Evolutionary conservation across 148 eudicot species (phyloP).

Genomic region (Mesembryanthemum crystallinum): DNA sequence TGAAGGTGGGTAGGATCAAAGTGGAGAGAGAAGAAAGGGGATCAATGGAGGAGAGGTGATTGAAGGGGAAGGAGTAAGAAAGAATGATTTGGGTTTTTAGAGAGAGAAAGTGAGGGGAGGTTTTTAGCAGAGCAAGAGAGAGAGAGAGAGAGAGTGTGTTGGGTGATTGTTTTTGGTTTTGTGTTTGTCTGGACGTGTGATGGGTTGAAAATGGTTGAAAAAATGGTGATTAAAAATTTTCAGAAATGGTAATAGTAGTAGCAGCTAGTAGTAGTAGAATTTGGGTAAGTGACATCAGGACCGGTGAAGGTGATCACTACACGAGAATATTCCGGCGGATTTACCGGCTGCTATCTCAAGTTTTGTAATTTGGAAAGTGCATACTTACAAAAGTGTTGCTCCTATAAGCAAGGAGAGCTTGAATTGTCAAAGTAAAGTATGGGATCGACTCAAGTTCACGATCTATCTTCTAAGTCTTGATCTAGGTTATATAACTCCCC

Average conservation of each 20-base stretch:
- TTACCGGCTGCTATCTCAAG: background rate
- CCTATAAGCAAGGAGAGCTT: too few species aligned
- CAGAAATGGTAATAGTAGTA: background rate
- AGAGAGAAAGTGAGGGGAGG: background rate
- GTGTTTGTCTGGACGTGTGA: conserved; percentile 12
- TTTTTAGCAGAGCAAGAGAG: background rate
- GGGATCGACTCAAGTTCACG: too few species aligned
- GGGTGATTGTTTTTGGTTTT: conserved; percentile 4
- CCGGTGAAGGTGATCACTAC: background rate
- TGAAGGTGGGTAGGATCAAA: background rate
- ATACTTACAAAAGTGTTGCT: too few species aligned
- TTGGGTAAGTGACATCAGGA: background rate
- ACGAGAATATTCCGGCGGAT: conserved; percentile 15
- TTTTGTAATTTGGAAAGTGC: background rate
- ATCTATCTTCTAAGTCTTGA: too few species aligned
- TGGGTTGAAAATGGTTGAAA: background rate
- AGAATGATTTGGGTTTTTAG: background rate
- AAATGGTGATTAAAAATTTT: background rate
- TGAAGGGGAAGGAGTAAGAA: background rate
- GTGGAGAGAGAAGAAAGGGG: background rate
- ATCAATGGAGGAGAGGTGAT: too few species aligned
- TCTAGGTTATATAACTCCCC: too few species aligned
- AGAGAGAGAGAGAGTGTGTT: background rate
- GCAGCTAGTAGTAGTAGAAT: too few species aligned
- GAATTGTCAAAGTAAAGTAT: too few species aligned